Evolutionary conservation across 345 rosid genomes (phyloP), one percentile per base, ranked within the genome.

Genomic region (Gossypium australe): DNA sequence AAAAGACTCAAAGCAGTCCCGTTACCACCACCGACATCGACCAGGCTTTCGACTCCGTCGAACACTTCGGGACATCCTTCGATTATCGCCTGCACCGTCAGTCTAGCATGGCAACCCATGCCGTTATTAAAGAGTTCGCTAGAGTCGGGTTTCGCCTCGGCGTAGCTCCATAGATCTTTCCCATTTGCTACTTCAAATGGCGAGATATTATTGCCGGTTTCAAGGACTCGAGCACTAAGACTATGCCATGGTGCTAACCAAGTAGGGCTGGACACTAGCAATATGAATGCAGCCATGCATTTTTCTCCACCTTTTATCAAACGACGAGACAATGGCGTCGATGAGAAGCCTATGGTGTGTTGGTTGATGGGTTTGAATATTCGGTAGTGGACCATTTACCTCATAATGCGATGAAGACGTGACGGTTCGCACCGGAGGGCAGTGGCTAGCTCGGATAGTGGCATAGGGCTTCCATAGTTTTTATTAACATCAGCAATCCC

Each of bases 11-110:
- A 14, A 55, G 85, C 25, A 44, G 89, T 89, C 52, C 96, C 97
- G 11, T 83, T 82, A 2, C 93, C 86, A 0, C 97, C 98, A 25
- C 96, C 96, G 17, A 92, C 88, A 63, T 94, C 97, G 17, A 90
- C 94, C 86, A 92, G 44, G 14, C 77, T 87, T 38, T 55, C 56
- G 20, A 90, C 41, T 7, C 92, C 92, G 4, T 90, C 83, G 75
- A 92, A 85, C 82, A 87, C 79, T 57, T 88, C 85, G 0, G 81
- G 84, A 76, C 91, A 87, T 8, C 78, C 76, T 27, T 79, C 49
- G 0, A 79, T 66, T 1, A 88, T 20, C 10, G 82, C 88, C 11
- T 80, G 76, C 20, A 88, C 82, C 12, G 75, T 71, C 24, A 70
- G 48, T 59, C 90, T 89, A 4, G 97, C 74, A 12, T 74, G 71